Base-by-base conservation (phyloP, 345 rosid species). In the Adansonia digitata region DNA sequence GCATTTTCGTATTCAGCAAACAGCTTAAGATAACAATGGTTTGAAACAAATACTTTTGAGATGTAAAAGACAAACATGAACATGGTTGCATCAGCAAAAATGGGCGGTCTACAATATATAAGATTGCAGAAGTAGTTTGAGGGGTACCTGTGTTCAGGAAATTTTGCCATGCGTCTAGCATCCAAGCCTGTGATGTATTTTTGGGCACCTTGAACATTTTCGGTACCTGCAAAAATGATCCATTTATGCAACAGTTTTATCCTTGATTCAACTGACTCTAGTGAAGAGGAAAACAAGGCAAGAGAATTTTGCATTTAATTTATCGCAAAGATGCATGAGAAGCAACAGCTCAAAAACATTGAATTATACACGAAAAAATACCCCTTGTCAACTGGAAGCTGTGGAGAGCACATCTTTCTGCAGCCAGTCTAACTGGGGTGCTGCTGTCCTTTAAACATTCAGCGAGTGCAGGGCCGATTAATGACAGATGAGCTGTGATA, bases 171-270 rank as follows among this genome's bases (percentile, higher is more conserved):
- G 59, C 97, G 85, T 76, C 98, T 90, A 22, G 99, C 98, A 82
- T 95, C 99, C 84, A 95, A 82, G 75, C 99, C 97, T 17, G 98
- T 90, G n/a, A 95, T 95, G 63, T 85, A 95, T 78, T 90, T 95
- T 78, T 95, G 97, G 45, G 97, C 91, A 34, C 89, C 86, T 80
- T 89, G 96, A 82, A 95, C 86, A 80, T 85, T 79, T 79, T 95
- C 99, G 0, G 84, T 22, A 46, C 97, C 97, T 95, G 45, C 13
- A 67, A 67, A 12, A 26, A 40, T 1, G 11, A 48, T 48, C 59
- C 43, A 20, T 20, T 49, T 48, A 69, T 69, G 22, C 17, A 51
- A 27, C 40, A 27, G 12, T 0, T 0, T n/a, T 14, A 17, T 7
- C 27, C 55, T 9, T 26, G 55, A 8, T 17, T 68, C 39, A 46